Percentiles rank a stretch among this genome's conserved stretches.
Evolutionary conservation across 2,329 filamentous ascomycete species (phyloP).

Genomic region (Colletotrichum lini): DNA sequence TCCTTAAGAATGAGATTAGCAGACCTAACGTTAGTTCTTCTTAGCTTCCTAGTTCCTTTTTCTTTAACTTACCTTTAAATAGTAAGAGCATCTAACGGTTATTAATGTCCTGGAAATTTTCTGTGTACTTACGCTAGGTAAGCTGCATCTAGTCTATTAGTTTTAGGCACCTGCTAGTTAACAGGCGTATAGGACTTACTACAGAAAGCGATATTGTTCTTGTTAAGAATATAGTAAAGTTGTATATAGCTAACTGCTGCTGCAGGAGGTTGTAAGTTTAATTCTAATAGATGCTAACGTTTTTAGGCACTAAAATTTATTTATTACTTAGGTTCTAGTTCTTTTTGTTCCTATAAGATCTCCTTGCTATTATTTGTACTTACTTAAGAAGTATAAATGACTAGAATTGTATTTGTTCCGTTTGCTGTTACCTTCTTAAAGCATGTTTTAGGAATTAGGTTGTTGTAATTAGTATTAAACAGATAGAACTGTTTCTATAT

Average conservation of each 20-base stretch:
- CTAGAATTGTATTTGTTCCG: constrained; percentile 6
- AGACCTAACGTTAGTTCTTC: constrained; percentile 56
- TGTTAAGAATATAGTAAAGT: constrained; percentile 62
- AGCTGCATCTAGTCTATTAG: constrained; percentile 10
- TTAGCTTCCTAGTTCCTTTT: not conserved
- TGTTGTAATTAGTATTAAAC: not conserved
- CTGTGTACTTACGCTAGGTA: constrained; percentile 48
- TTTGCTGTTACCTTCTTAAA: constrained; percentile 11
- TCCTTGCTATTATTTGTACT: not conserved
- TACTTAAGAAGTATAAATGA: not conserved
- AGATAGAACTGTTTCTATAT: not conserved
- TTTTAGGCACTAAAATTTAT: not conserved
- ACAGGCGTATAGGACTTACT: constrained; percentile 53
- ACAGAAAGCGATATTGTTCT: constrained; percentile 60
- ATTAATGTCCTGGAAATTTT: constrained; percentile 70
- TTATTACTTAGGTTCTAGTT: not conserved
- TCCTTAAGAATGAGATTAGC: constrained; percentile 60
- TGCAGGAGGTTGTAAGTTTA: too few species aligned
- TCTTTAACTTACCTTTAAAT: constrained; percentile 45
- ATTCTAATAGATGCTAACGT: not conserved
- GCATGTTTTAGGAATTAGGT: constrained; percentile 12
- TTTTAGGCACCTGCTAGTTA: constrained; percentile 6
- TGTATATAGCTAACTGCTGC: constrained; percentile 58
- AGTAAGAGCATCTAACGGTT: constrained; percentile 64
- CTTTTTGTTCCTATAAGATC: not conserved